These are phyloP conservation scores for Phaeosphaeriaceae sp. DNA, from an alignment of 2,329 filamentous ascomycete species.

Conservation along the genomic window DNA sequence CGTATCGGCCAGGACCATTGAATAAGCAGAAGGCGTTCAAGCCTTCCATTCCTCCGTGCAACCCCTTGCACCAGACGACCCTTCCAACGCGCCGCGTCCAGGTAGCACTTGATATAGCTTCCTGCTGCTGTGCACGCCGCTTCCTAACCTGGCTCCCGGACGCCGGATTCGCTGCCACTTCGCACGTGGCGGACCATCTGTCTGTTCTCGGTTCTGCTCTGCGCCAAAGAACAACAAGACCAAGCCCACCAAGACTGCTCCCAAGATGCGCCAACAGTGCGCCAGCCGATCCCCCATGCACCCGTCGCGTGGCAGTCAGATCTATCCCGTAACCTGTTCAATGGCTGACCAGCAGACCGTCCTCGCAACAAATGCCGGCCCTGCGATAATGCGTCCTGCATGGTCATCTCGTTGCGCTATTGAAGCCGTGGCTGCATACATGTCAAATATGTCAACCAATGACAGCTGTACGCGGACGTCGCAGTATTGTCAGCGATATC, in stretches of 20 bases:
- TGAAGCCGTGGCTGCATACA: conserved; percentile 9
- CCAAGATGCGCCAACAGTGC: conserved; percentile 11
- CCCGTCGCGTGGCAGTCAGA: conserved; percentile 20
- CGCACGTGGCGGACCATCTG: conserved; percentile 4
- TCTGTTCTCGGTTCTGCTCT: not conserved
- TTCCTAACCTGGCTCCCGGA: conserved; percentile 5
- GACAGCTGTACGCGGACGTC: not conserved
- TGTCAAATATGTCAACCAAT: conserved; percentile 11
- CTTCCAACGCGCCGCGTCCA: conserved; percentile 3
- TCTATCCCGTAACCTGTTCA: not conserved
- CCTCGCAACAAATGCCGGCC: not conserved
- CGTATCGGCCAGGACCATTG: conserved; percentile 18
- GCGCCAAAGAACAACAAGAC: conserved; percentile 4
- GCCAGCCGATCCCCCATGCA: conserved; percentile 20
- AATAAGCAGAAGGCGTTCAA: not conserved
- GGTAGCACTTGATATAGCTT: conserved; percentile 6
- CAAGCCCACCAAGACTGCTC: conserved; percentile 10
- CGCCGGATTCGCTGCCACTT: conserved; percentile 10
- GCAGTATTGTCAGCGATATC: not conserved
- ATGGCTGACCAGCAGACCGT: not conserved
- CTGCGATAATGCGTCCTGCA: conserved; percentile 14
- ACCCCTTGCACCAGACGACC: not conserved
- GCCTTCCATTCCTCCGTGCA: conserved; percentile 7
- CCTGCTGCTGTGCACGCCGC: not conserved
- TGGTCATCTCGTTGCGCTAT: conserved; percentile 17